Evolutionary conservation across 257 asterid genomes (phyloP), one percentile per base, ranked within the genome.

Genomic region (Solanum peruvianum): DNA sequence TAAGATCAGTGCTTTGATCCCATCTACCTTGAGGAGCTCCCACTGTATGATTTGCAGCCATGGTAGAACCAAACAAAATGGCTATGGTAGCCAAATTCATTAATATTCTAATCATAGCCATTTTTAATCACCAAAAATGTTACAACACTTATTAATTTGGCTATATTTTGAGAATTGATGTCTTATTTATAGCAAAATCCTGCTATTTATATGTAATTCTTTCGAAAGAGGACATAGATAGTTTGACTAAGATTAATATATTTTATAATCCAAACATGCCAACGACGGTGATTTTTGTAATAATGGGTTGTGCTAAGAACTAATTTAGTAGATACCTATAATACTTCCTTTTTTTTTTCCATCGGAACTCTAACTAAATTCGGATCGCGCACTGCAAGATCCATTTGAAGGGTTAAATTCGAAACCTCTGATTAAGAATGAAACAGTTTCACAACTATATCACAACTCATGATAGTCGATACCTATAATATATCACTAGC

Each of bases 11-110:
- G 73, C 84, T 15, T 35, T 88, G 92, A 52, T 91, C 93, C 98
- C 98, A 94, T 35, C 94, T 92, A 42, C 93, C 94, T 33, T 62
- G 33, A 60, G 94, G 87, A 35, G 85, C 93, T 88, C 98, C 98
- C 27, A 93, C 96, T 3, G 92, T 88, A 90, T 92, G 90, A 85
- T 89, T 89, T 78, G 91, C 91, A 29, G 96, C 98, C 90, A 80
- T 83, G 13, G 90, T 92, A 85, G 86, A 52, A 37, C 87, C 82
- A 42, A 90, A 4, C 18, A 88, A 47, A 85, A 88, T 35, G 77
- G 86, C 89, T 69, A 87, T 10, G 1, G 90, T 66, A 72, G 60
- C 88, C 76, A 92, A 83, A 41, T 87, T 86, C 56, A 88, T 15
- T 16, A 80, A 80, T 45, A 56, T 21, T 86, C 87, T 90, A 12